These are phyloP conservation scores for Phytopythium mirpurense DNA, from an alignment of 352 stramenopile species.

Conservation along the genomic window DNA sequence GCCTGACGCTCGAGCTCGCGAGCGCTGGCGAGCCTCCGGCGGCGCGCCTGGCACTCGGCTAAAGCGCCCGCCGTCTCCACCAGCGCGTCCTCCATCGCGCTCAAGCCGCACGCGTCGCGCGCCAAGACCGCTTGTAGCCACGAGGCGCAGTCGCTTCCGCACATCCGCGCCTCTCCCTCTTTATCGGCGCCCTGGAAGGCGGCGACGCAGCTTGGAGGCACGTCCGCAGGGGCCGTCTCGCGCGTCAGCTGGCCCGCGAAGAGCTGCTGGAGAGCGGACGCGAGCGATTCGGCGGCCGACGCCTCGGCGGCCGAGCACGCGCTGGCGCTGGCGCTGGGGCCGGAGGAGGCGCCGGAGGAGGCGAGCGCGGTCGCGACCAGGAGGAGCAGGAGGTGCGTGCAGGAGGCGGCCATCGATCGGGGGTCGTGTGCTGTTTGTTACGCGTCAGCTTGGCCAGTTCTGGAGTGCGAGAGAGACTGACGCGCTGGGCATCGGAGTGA, in stretches of 20 bases:
- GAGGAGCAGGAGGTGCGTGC: not conserved
- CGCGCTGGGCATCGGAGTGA: no score
- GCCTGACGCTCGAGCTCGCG: slow-evolving; percentile 5
- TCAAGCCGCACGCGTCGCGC: slow-evolving; percentile 11
- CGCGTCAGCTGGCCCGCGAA: not conserved
- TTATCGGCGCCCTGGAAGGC: slow-evolving; percentile 5
- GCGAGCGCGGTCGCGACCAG: not conserved
- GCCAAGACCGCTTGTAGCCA: slow-evolving; percentile 17
- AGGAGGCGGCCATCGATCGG: not conserved
- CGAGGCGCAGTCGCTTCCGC: slow-evolving; percentile 11
- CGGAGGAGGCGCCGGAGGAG: not conserved
- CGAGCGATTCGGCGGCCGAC: not conserved
- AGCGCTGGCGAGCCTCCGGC: slow-evolving; percentile 8
- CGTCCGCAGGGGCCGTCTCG: not conserved
- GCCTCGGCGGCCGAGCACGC: not conserved
- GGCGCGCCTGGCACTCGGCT: slow-evolving; percentile 10
- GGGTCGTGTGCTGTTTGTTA: no score
- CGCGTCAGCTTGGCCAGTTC: no score
- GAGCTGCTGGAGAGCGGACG: not conserved
- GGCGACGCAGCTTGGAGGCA: slow-evolving; percentile 4
- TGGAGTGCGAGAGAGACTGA: no score
- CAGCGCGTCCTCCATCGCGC: slow-evolving; percentile 18
- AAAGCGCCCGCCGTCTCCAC: not conserved
- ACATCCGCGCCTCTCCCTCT: slow-evolving; percentile 7
- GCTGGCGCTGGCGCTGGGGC: not conserved